Evolutionary conservation across 208 protist species (phyloP), one percentile per base, ranked within the genome.

Genomic region (Sergeia podlipaevii): DNA sequence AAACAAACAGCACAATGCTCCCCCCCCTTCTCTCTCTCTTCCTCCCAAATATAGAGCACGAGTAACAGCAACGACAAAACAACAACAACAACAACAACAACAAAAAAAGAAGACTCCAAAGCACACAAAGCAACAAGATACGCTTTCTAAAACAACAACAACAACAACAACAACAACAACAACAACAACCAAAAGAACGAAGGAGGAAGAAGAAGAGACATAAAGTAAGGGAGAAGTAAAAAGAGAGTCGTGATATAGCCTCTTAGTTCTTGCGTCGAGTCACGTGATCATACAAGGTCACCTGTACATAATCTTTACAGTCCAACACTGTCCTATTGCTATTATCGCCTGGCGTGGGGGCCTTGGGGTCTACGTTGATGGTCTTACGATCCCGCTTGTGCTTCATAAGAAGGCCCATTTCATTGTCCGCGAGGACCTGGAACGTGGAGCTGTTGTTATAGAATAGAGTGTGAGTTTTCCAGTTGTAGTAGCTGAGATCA

Each of bases 401-500:
- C 77, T 98, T 99, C 78, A 99, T 98, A 10, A 98, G 71, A 4
- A 99, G 78, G 13, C 97, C 97, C 2, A 83, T 72, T 67, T 97
- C 89, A 60, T 95, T 97, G 68, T 98, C 97, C 0, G 97, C 92
- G 13, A 99, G 85, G 26, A 99, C 96, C 65, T 99, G 97, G 64
- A 98, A 99, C 28, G 97, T 98, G 5, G 67, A 43, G 43, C 83
- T 87, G 75, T 95, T 91, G 76, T 98, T 97, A 71, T 96, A 95
- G 60, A 86, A 93, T 24, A 96, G 70, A 6, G 90, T 96, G 70
- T 97, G 92, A 20, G 96, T 98, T 66, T 98, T 98, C 97, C 97
- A 98, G 89, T 99, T 99, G 74, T 98, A 99, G 68, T 97, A 99
- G 53, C 84, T 97, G 8, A 99, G 75, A 65, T 99, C 98, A 17